phyloP scores from a whole-genome alignment of 768 basidiomycete species.

The Tylopilus cervinicoccineus region DNA sequence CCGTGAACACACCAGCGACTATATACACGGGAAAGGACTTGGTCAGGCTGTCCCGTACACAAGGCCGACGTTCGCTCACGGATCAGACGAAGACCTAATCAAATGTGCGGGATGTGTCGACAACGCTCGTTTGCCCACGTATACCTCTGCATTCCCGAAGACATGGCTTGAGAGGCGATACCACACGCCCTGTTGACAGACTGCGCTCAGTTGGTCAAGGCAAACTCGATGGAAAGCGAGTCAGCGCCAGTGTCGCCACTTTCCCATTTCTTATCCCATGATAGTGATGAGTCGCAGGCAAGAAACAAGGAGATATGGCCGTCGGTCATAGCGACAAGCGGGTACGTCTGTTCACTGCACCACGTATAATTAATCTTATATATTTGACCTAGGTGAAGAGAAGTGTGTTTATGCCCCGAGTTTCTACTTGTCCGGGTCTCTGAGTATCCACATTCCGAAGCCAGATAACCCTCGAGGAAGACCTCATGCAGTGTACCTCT shows the following conservation, averaged over 20 bases:
- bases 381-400: constrained; percentile 62
- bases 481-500: constrained; percentile 67
- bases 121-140: constrained; percentile 97
- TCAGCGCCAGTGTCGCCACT: neutral
- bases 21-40: constrained; percentile 98
- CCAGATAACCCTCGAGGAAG: constrained; percentile 88
- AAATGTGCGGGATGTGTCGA: constrained; percentile 89
- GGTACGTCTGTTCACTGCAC: too few species aligned
- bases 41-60: constrained; percentile 34
- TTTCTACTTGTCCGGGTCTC: neutral
- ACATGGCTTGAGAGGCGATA: constrained; percentile 86
- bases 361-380: constrained; percentile 15
- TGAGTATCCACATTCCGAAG: constrained; percentile 61
- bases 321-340: constrained; percentile 89
- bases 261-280: neutral
- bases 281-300: too few species aligned
- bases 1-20: constrained; percentile 55
- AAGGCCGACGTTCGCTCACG: constrained; percentile 16
- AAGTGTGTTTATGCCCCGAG: constrained; percentile 37
- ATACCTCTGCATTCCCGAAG: constrained; percentile 83
- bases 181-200: constrained; percentile 75
- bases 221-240: constrained; percentile 89
- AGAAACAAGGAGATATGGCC: constrained; percentile 99
- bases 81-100: constrained; percentile 89
- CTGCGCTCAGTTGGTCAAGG: constrained; percentile 94